Percentiles rank a stretch among this genome's conserved stretches.
Conservation (phyloP, 495 filamentous ascomycete genomes). For the Amorphotheca resinae region DNA sequence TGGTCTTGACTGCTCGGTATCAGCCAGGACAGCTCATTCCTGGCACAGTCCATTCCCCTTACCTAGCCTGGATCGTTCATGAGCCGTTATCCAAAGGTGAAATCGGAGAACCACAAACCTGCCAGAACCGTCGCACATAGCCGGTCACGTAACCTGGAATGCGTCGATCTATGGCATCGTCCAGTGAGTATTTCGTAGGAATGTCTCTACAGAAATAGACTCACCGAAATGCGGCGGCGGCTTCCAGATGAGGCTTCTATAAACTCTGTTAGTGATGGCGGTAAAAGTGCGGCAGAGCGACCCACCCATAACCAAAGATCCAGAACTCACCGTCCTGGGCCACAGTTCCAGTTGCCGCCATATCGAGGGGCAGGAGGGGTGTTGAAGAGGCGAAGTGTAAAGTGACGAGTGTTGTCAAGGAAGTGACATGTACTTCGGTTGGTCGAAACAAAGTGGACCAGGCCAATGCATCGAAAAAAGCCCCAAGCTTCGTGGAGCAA, state of each 20-base stretch:
- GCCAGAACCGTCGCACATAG: slow-evolving; percentile 96
- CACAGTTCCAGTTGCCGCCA: slow-evolving; percentile 1
- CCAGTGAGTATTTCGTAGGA: background rate
- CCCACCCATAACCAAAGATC: slow-evolving; percentile 87
- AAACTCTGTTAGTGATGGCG: slow-evolving; percentile 11
- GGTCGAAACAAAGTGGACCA: too few species aligned
- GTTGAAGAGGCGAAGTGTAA: background rate
- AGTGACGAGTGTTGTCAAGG: too few species aligned
- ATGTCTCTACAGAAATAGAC: slow-evolving; percentile 13
- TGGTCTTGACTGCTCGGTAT: slow-evolving; percentile 55
- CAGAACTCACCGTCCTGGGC: slow-evolving; percentile 49
- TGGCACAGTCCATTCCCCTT: background rate
- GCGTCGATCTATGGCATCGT: slow-evolving; percentile 48
- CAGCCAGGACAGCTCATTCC: slow-evolving; percentile 9
- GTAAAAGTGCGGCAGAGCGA: slow-evolving; percentile 7
- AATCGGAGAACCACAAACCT: slow-evolving; percentile 44
- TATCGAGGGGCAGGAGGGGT: background rate
- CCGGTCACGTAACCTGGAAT: slow-evolving; percentile 86
- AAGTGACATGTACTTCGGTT: too few species aligned
- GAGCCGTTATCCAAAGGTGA: slow-evolving; percentile 2
- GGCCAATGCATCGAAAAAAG: too few species aligned
- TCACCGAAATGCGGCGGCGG: slow-evolving; percentile 91
- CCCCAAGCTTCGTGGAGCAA: too few species aligned
- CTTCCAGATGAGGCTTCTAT: slow-evolving; percentile 94
- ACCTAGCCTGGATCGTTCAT: slow-evolving; percentile 23